These are phyloP conservation scores for Tuber calosporum DNA, from an alignment of 495 filamentous ascomycete species.

Conservation along the genomic window DNA sequence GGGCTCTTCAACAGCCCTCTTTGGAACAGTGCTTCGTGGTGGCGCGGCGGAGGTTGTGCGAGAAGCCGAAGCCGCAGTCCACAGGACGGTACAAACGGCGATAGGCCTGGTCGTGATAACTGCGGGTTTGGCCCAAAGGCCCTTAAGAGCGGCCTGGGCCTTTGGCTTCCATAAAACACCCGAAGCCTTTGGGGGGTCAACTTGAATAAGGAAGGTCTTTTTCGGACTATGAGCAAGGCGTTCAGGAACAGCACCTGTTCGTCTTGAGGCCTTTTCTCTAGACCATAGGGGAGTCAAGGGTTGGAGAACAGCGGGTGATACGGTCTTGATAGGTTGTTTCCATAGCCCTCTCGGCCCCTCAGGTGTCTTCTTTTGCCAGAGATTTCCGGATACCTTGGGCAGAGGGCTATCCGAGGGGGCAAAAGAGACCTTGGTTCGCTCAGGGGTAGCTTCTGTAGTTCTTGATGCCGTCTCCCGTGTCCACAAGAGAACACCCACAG, in stretches of 20 bases:
- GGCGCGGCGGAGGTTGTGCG: constrained; percentile 18
- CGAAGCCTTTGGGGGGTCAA: constrained; percentile 13
- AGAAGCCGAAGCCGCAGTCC: constrained; percentile 21
- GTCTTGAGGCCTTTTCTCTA: constrained; percentile 27
- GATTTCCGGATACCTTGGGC: constrained; percentile 21
- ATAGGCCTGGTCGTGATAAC: background rate
- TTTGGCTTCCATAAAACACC: constrained; percentile 32
- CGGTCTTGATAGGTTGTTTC: constrained; percentile 20
- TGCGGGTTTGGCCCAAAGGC: constrained; percentile 17
- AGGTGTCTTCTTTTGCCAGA: constrained; percentile 27
- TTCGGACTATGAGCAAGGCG: constrained; percentile 19
- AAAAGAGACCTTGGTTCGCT: constrained; percentile 28
- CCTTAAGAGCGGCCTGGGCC: constrained; percentile 11
- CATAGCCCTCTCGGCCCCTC: constrained; percentile 17
- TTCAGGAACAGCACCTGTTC: constrained; percentile 30
- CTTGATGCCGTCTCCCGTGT: constrained; percentile 16
- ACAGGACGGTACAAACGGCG: constrained; percentile 20
- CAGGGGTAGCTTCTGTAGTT: constrained; percentile 24
- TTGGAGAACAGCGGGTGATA: constrained; percentile 6
- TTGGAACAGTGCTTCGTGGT: constrained; percentile 19
- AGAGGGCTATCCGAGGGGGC: constrained; percentile 21
- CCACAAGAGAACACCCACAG: constrained; percentile 18
- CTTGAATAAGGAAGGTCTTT: constrained; percentile 13
- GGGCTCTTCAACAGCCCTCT: constrained; percentile 18
- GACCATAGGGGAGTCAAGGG: constrained; percentile 29